A percentile compares a stretch with the other conserved stretches of the same genome.
Conservation (phyloP, 805 yeast species). For the Candida vaughaniae region DNA sequence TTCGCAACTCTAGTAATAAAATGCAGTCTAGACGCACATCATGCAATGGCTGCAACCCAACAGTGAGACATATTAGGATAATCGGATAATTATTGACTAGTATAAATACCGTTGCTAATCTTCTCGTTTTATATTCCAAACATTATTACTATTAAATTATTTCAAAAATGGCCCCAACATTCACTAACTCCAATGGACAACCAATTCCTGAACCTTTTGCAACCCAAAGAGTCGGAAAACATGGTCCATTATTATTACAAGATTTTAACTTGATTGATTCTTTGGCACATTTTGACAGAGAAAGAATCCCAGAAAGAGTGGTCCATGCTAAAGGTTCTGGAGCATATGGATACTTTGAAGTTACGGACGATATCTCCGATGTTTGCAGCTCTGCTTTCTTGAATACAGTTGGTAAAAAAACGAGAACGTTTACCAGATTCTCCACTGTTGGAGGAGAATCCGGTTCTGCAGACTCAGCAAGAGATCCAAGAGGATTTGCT, state of each 20-base stretch:
- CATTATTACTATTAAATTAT: neutral
- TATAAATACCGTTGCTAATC: no score
- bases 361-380: slow-evolving; percentile 80
- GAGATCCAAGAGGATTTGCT: slow-evolving; percentile 88
- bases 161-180: slow-evolving; percentile 50
- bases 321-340: slow-evolving; percentile 95
- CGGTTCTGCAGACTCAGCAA: slow-evolving; percentile 78
- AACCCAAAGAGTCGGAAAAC: slow-evolving; percentile 69
- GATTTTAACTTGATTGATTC: slow-evolving; percentile 80
- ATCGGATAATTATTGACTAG: no score
- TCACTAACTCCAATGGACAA: slow-evolving; percentile 71
- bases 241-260: slow-evolving; percentile 79
- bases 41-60: slow-evolving; percentile 5
- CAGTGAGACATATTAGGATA: no score
- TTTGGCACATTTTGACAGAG: slow-evolving; percentile 84
- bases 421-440: slow-evolving; percentile 70
- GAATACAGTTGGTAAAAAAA: slow-evolving; percentile 73
- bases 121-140: no score
- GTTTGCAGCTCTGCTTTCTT: slow-evolving; percentile 69
- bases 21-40: slow-evolving; percentile 1
- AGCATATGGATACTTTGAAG: slow-evolving; percentile 84
- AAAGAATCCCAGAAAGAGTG: slow-evolving; percentile 88
- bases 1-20: neutral
- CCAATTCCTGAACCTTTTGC: slow-evolving; percentile 78
- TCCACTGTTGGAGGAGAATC: slow-evolving; percentile 87